Conservation (phyloP, 495 filamentous ascomycete genomes). For the Aspergillus wentii region DNA sequence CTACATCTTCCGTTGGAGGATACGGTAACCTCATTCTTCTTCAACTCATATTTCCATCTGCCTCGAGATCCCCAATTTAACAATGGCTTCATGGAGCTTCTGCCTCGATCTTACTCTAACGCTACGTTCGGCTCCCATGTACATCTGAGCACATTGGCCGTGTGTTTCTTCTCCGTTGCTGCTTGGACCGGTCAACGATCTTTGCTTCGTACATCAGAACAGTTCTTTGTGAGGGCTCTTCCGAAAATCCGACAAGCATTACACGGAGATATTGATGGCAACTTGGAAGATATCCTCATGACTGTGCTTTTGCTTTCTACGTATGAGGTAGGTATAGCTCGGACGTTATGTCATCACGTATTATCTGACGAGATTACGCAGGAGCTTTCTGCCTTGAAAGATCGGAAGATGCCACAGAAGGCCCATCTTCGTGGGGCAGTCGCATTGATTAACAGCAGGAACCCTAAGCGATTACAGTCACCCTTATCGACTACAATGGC, state of each 20-base stretch:
- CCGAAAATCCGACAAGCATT: slow-evolving; percentile 49
- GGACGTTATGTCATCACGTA: background rate
- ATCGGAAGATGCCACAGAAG: slow-evolving; percentile 16
- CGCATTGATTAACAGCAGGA: slow-evolving; percentile 26
- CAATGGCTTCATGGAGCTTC: slow-evolving; percentile 42
- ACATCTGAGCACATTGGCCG: slow-evolving; percentile 54
- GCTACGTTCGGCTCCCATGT: slow-evolving; percentile 43
- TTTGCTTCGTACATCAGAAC: slow-evolving; percentile 31
- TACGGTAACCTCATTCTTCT: slow-evolving; percentile 28
- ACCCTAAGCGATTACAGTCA: slow-evolving; percentile 9
- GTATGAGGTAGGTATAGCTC: slow-evolving; percentile 51
- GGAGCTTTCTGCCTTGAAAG: slow-evolving; percentile 28
- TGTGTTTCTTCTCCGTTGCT: slow-evolving; percentile 47
- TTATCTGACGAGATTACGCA: slow-evolving; percentile 5
- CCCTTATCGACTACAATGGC: slow-evolving; percentile 14
- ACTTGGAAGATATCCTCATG: slow-evolving; percentile 53
- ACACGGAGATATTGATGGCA: slow-evolving; percentile 38
- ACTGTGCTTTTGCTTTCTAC: slow-evolving; percentile 57
- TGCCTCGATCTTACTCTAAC: slow-evolving; percentile 49
- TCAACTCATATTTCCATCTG: slow-evolving; percentile 29
- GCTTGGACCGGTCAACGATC: slow-evolving; percentile 40
- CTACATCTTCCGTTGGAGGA: slow-evolving; percentile 26
- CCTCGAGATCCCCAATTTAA: slow-evolving; percentile 24
- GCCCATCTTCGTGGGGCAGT: slow-evolving; percentile 31
- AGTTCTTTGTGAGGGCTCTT: slow-evolving; percentile 43